Conservation (phyloP, 2,329 filamentous ascomycete genomes). For the Lachnellula cervina region DNA sequence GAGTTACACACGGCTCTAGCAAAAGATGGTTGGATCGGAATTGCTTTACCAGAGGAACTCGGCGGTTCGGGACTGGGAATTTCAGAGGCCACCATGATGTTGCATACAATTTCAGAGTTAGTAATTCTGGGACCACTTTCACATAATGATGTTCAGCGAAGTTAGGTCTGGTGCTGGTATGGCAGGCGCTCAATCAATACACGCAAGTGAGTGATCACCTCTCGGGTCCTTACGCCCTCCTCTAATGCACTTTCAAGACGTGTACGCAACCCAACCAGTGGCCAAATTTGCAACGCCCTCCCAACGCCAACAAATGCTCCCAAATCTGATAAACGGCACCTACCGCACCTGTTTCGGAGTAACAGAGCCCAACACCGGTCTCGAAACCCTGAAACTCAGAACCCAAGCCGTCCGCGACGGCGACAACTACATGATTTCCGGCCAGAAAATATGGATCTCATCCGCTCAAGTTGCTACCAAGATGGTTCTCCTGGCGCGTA, state of each 20-base stretch:
- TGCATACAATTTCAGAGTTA: slow-evolving; percentile 72
- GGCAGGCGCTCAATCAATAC: slow-evolving; percentile 60
- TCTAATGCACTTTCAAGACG: slow-evolving; percentile 34
- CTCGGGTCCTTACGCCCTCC: not conserved
- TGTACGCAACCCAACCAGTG: slow-evolving; percentile 72
- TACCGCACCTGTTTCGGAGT: slow-evolving; percentile 77
- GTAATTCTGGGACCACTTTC: not conserved
- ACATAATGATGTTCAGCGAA: slow-evolving; percentile 54
- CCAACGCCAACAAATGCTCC: slow-evolving; percentile 60
- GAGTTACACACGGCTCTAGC: slow-evolving; percentile 73
- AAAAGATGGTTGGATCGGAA: slow-evolving; percentile 74
- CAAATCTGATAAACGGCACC: slow-evolving; percentile 65
- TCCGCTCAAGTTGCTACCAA: slow-evolving; percentile 76
- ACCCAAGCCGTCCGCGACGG: slow-evolving; percentile 60
- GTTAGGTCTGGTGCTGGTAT: slow-evolving; percentile 67
- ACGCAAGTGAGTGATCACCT: slow-evolving; percentile 39
- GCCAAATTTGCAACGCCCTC: slow-evolving; percentile 65
- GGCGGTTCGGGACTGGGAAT: slow-evolving; percentile 74
- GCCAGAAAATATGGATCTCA: slow-evolving; percentile 88
- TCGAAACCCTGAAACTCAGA: slow-evolving; percentile 68
- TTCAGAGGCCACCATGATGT: slow-evolving; percentile 80
- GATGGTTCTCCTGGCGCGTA: slow-evolving; percentile 79
- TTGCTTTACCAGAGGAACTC: slow-evolving; percentile 68
- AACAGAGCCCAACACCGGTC: slow-evolving; percentile 75
- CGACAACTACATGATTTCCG: slow-evolving; percentile 60